A percentile compares a stretch with the other conserved stretches of the same genome.
Conservation (phyloP, 2,329 filamentous ascomycete species). For the Aspergillus fischeri region DNA sequence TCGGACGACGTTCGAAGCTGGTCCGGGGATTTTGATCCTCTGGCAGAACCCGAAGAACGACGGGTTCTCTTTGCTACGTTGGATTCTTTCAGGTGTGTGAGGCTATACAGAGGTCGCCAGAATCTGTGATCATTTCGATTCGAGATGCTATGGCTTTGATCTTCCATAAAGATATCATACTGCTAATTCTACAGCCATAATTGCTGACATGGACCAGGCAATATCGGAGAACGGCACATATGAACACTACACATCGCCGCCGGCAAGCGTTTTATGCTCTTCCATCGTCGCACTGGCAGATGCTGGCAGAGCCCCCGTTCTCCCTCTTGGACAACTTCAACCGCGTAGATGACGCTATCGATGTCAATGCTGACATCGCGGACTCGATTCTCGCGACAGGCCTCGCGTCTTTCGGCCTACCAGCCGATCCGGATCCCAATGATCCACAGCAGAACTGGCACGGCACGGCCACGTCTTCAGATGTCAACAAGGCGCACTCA, state of each 20-base stretch:
- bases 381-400: conserved; percentile 70
- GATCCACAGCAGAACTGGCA: conserved; percentile 58
- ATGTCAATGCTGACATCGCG: conserved; percentile 78
- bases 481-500: conserved; percentile 87
- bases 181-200: not conserved
- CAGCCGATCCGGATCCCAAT: conserved; percentile 32
- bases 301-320: conserved; percentile 78
- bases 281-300: conserved; percentile 75
- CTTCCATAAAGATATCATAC: not conserved
- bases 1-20: conserved; percentile 39
- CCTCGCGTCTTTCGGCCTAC: conserved; percentile 62
- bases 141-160: not conserved
- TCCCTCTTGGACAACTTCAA: conserved; percentile 74
- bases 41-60: conserved; percentile 74
- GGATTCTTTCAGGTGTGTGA: conserved; percentile 80
- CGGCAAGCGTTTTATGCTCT: conserved; percentile 92
- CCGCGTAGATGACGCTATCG: conserved; percentile 80
- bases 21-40: conserved; percentile 60
- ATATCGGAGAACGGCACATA: conserved; percentile 80
- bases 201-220: conserved; percentile 53
- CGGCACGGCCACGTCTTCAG: conserved; percentile 64
- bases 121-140: no score
- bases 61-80: conserved; percentile 75
- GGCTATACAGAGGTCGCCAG: not conserved
- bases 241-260: conserved; percentile 84